A percentile compares a stretch with the other conserved stretches of the same genome.
These are phyloP conservation scores for Papiliotrema nemorosa DNA, from an alignment of 1,284 basidiomycete species.

Conservation along the genomic window DNA sequence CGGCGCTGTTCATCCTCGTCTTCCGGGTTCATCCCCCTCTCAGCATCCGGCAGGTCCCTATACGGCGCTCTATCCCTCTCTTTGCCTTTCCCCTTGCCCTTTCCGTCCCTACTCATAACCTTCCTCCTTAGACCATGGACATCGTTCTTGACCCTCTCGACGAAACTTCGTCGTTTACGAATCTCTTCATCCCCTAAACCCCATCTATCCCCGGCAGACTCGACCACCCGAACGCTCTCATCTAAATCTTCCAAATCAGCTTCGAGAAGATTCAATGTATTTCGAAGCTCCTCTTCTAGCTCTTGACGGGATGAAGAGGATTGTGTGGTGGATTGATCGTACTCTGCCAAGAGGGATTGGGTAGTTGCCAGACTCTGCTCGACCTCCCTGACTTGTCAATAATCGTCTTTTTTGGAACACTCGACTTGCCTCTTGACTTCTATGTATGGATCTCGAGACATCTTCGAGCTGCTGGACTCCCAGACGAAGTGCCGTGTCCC, in stretches of 20 bases:
- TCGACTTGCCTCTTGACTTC: slow-evolving; percentile 41
- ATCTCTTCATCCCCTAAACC: slow-evolving; percentile 73
- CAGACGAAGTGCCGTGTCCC: not conserved
- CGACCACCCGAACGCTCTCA: slow-evolving; percentile 81
- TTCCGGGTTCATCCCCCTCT: slow-evolving; percentile 46
- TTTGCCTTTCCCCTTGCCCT: slow-evolving; percentile 10
- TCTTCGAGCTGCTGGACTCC: slow-evolving; percentile 2
- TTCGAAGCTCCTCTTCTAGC: slow-evolving; percentile 59
- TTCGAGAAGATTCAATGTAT: slow-evolving; percentile 69
- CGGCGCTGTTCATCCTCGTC: slow-evolving; percentile 54
- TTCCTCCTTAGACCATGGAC: slow-evolving; percentile 50
- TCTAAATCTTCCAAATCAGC: slow-evolving; percentile 83
- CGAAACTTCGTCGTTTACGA: slow-evolving; percentile 65
- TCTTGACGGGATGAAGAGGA: slow-evolving; percentile 15
- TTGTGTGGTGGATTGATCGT: slow-evolving; percentile 17
- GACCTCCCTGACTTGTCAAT: slow-evolving; percentile 30
- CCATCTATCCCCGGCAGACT: slow-evolving; percentile 74
- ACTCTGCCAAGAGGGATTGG: slow-evolving; percentile 25
- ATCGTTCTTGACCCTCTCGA: slow-evolving; percentile 65
- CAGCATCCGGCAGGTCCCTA: slow-evolving; percentile 24
- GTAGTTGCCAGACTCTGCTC: slow-evolving; percentile 33
- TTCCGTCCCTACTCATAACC: slow-evolving; percentile 1
- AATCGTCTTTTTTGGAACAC: not conserved
- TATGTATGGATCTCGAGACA: slow-evolving; percentile 44
- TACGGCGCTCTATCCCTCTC: slow-evolving; percentile 15